Base-by-base conservation (phyloP, 768 basidiomycete genomes). In the Mycena rosella region DNA sequence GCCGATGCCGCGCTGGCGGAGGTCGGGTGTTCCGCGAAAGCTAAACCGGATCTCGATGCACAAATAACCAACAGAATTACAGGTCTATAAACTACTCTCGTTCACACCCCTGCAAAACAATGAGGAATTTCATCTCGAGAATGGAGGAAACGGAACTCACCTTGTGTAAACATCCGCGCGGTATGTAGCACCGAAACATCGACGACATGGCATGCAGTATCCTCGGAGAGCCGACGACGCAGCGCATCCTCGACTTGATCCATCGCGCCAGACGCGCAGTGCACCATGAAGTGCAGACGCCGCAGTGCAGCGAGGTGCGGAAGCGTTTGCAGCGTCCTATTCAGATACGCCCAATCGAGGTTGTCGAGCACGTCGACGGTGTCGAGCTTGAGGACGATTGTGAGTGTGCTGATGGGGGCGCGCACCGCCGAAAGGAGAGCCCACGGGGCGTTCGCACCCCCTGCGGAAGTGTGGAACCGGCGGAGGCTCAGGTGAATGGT, bases 291-390 rank as follows among this genome's bases (percentile, higher is more conserved):
- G 27, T 51, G 45, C 59, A 61, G 47, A 3, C 53, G 65, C 20
- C 20, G 34, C 22, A 67, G 38, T n/a, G 30, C 17, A 2, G 32
- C 2, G 32, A 59, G 42, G 1, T 55, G 65, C 20, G 51, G n/a
- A 18, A 14, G 17, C 27, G 24, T 40, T 27, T 60, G 42, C 14
- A 76, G 67, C 8, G 74, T 65, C 2, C 63, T 72, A 36, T 75
- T 72, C 29, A 81, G 77, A 67, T 75, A 75, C 27, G 70, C 67
- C 18, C 76, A 75, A 34, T 76, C 76, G 44, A 82, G 63, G 9
- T 78, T 65, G 8, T 76, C 76, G 66, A 82, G 65, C 20, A 65
- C 26, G 14, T 60, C 52, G 32, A 56, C 26, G 27, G 30, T 6
- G 34, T 69, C 59, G 53, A 69, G 32, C 10, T 27, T 30, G 36